Evolutionary conservation across 108 stramenopile genomes (phyloP), one percentile per base, ranked within the genome.

Genomic region (Licmophora abbreviata): DNA sequence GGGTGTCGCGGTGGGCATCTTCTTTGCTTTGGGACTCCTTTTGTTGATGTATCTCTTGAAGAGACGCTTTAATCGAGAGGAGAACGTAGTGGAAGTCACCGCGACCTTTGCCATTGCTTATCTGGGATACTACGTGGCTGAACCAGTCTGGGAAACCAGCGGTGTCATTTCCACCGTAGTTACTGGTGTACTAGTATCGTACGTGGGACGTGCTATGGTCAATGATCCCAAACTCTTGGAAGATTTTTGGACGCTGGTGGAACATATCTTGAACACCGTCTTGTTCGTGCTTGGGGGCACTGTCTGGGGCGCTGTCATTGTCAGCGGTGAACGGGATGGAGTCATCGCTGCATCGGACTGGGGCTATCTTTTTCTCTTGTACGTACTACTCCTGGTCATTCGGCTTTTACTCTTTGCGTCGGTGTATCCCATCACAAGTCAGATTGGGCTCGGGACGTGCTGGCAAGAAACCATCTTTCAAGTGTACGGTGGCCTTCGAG

Each of bases 271-370:
- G 25, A 95, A 95, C 61, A 94, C 97, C 9, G 48, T 86, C 7
- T 64, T 96, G n/a, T 98, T 96, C 58, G 69, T 85, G 23, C 56
- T 98, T 20, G 91, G 90, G 29, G 95, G 94, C 15, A 31, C 76
- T 21, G 76, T 92, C 10, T 85, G 85, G 78, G 91, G 82, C 29
- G 44, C 52, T n/a, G 59, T 79, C 37, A 57, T 82, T 46, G 51
- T 61, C 25, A 24, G 25, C 50, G n/a, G n/a, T n/a, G n/a, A n/a
- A n/a, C 43, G 52, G 48, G 25, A 58, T 56, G 24, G 42, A 18
- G 51, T 46, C 26, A 80, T 88, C 42, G 46, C 37, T 17, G 46
- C 43, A 20, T 65, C 20, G n/a, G 89, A 91, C 27, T 81, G 79
- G 77, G 57, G 69, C 0, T 81, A 75, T 44, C 59, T 85, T 7